Conservation (phyloP, 345 rosid species). For the Brassica juncea region DNA sequence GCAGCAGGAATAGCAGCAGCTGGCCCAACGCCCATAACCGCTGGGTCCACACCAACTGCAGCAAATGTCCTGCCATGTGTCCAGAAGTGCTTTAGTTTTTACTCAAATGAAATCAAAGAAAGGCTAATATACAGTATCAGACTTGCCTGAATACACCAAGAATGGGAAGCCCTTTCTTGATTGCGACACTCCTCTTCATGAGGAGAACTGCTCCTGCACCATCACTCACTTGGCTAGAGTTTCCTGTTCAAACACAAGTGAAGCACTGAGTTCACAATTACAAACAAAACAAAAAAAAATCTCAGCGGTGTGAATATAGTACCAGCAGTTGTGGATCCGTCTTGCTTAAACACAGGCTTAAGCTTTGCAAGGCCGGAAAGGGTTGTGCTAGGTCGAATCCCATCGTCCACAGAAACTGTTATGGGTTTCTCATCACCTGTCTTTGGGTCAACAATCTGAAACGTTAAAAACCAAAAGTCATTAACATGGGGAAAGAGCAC, state of each 20-base stretch:
- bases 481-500: neutral
- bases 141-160: slow-evolving; percentile 88
- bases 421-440: slow-evolving; percentile 76
- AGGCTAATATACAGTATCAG: slow-evolving; percentile 7
- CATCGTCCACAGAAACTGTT: slow-evolving; percentile 83
- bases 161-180: slow-evolving; percentile 71
- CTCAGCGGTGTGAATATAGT: slow-evolving; percentile 23
- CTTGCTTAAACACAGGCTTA: slow-evolving; percentile 82
- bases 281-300: neutral
- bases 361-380: slow-evolving; percentile 64
- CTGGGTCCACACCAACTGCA: slow-evolving; percentile 98
- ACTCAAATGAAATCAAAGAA: neutral
- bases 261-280: neutral
- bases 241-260: slow-evolving; percentile 51
- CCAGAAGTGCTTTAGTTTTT: slow-evolving; percentile 14
- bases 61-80: slow-evolving; percentile 67
- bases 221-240: slow-evolving; percentile 92
- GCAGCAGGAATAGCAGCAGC: slow-evolving; percentile 95
- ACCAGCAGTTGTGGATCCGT: slow-evolving; percentile 96
- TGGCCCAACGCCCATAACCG: slow-evolving; percentile 95
- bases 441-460: slow-evolving; percentile 84
- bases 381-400: slow-evolving; percentile 77
- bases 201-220: slow-evolving; percentile 97
- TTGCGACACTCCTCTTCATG: slow-evolving; percentile 87
- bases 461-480: slow-evolving; percentile 25